Percentiles rank a stretch among this genome's conserved stretches.
These are phyloP conservation scores for Fraxinus cuspidata DNA, from an alignment of 257 asterid species.

Conservation along the genomic window DNA sequence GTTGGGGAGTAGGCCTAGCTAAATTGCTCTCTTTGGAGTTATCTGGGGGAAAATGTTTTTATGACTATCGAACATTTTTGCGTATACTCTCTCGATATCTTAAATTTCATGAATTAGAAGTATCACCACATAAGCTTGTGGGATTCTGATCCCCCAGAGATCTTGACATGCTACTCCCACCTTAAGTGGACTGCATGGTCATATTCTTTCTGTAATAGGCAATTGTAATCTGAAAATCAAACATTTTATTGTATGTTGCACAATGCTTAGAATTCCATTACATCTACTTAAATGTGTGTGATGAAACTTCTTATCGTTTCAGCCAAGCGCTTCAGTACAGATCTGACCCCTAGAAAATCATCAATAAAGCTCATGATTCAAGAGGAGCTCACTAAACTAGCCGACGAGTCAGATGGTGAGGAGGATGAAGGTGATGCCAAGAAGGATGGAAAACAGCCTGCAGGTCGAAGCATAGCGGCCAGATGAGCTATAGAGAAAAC, in stretches of 20 bases:
- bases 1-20: too few relatives aligned
- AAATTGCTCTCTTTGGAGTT: neutral
- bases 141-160: neutral
- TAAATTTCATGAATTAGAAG: too few relatives aligned
- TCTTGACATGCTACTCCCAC: neutral
- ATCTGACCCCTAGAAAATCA: conserved; percentile 57
- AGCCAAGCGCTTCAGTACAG: conserved; percentile 57
- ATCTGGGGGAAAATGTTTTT: neutral
- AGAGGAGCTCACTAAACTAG: conserved; percentile 83
- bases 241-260: neutral
- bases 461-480: conserved; percentile 47
- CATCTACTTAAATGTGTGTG: neutral
- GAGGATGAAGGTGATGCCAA: conserved; percentile 51
- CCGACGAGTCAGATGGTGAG: conserved; percentile 49
- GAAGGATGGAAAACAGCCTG: conserved; percentile 37
- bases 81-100: too few relatives aligned
- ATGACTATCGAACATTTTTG: neutral
- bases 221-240: neutral
- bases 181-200: neutral
- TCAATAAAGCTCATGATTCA: conserved; percentile 81
- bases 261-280: neutral
- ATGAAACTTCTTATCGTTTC: conserved; percentile 22
- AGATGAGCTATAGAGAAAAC: conserved; percentile 25
- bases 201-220: neutral
- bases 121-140: neutral